These are phyloP conservation scores for Fraxinus albicans DNA, from an alignment of 305 asterid genomes.

Conservation along the genomic window DNA sequence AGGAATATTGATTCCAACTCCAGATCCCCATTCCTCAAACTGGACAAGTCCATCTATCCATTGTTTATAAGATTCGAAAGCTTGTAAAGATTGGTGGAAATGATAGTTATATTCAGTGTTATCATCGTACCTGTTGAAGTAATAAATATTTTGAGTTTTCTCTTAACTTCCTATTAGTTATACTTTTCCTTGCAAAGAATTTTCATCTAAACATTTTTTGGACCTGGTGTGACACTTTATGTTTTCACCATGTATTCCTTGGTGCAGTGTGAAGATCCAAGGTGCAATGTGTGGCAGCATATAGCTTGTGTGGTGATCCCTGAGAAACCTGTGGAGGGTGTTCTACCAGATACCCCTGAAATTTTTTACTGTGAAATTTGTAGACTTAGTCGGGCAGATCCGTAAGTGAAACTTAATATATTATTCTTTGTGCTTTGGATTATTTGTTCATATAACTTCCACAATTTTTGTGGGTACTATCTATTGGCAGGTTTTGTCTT, in stretches of 20 bases:
- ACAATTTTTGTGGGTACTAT: neutral
- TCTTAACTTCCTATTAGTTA: constrained; percentile 8
- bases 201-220: constrained; percentile 1
- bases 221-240: neutral
- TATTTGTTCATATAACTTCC: neutral
- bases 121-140: constrained; percentile 4
- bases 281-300: constrained; percentile 95
- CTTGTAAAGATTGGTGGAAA: neutral
- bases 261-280: constrained; percentile 92
- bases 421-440: neutral
- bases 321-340: constrained; percentile 77
- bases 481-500: neutral
- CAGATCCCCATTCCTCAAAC: neutral
- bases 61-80: neutral
- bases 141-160: constrained; percentile 15
- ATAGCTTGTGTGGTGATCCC: constrained; percentile 82
- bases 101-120: neutral
- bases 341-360: constrained; percentile 62
- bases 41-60: neutral
- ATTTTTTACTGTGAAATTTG: constrained; percentile 88
- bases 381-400: constrained; percentile 89
- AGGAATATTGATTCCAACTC: neutral
- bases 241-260: constrained; percentile 27
- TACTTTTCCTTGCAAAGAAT: neutral
- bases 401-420: constrained; percentile 57